Base-by-base conservation (phyloP, 208 protist species). In the Crithidia fasciculata region DNA sequence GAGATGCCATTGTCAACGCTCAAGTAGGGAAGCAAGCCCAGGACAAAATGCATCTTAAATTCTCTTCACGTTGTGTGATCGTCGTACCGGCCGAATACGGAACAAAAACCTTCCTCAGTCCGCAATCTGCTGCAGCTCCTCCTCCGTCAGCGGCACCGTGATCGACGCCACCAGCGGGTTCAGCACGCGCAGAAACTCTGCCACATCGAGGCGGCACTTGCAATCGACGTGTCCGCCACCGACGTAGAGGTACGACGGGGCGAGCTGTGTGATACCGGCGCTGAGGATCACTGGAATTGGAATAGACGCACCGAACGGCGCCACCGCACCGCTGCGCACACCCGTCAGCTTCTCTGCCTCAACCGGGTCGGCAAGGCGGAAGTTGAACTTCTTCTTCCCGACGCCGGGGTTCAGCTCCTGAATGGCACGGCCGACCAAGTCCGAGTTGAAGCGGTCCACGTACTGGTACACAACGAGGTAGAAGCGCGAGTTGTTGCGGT, bases 351-450 rank as follows among this genome's bases (percentile, higher is more conserved):
- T 54, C 45, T 81, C 63, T 49, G 87, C 69, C 61, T 83, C 75
- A 19, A 67, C 78, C 40, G 85, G 76, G 45, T 86, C 79, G 0
- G 91, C 91, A 28, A 94, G 73, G 10, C 91, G 87, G 63, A 96
- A 91, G 76, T 96, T 94, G 66, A 96, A 94, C 65, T 93, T 94
- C 66, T 93, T 94, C 80, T 96, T 96, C 3, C 91, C 89, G 10
- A 94, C 13, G n/a, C 86, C 89, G 41, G 84, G 75, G 72, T 96
- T 96, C 61, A 86, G 43, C 47, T 85, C 83, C 43, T 86, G 87
- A 15, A 96, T 67, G 8, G 68, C 59, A 7, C 83, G 82, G 68
- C 81, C 86, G 6, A 96, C 74, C 61, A 85, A 70, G 61, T 94
- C 89, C 6, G 84, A 72, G 63, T 94, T 90, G 69, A 94, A 94